These are phyloP conservation scores for Elongisporangium undulatum DNA, from an alignment of 352 stramenopile genomes.

Conservation along the genomic window DNA sequence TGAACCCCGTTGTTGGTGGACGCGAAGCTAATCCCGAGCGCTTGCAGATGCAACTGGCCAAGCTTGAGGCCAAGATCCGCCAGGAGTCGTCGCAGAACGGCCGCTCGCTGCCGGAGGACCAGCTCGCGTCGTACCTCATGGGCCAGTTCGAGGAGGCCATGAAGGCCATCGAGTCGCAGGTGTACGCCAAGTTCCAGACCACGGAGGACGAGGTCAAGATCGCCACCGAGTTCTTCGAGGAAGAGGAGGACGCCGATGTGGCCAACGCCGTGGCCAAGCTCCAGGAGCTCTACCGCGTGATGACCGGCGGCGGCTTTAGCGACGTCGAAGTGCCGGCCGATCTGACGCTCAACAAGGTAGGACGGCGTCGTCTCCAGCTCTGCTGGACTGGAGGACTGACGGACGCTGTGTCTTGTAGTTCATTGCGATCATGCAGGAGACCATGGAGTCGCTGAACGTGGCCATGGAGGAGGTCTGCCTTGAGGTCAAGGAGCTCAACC, in stretches of 20 bases:
- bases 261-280: constrained; percentile 80
- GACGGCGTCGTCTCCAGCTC: too few relatives aligned
- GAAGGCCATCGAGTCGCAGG: constrained; percentile 87
- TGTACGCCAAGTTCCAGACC: constrained; percentile 88
- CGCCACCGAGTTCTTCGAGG: constrained; percentile 86
- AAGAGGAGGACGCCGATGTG: constrained; percentile 85
- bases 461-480: constrained; percentile 87
- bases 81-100: constrained; percentile 85
- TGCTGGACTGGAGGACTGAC: not conserved
- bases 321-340: constrained; percentile 80
- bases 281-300: constrained; percentile 85
- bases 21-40: too few relatives aligned
- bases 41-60: constrained; percentile 85
- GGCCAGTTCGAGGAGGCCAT: constrained; percentile 88
- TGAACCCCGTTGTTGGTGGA: too few relatives aligned
- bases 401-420: constrained; percentile 30
- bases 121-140: constrained; percentile 86
- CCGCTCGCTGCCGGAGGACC: constrained; percentile 74
- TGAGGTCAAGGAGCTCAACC: constrained; percentile 85
- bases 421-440: constrained; percentile 88
- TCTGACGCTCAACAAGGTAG: constrained; percentile 72
- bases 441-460: constrained; percentile 88
- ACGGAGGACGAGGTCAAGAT: constrained; percentile 86
- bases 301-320: constrained; percentile 77
- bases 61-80: constrained; percentile 85